Conservation (phyloP, 208 protist species). For the Angomonas ambiguus region DNA sequence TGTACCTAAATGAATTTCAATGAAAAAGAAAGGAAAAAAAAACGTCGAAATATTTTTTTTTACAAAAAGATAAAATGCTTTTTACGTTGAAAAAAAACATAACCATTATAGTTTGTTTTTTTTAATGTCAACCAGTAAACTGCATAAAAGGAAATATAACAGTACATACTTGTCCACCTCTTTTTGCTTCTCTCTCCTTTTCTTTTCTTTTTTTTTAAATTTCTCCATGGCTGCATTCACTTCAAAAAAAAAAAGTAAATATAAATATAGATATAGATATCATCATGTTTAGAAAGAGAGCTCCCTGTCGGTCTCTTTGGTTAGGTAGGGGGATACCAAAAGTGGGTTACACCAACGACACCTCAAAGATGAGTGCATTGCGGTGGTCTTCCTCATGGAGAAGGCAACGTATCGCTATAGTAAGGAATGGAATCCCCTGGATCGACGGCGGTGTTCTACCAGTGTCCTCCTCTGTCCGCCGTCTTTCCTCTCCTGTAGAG, state of each 20-base stretch:
- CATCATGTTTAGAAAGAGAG: not conserved
- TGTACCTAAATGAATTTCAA: not conserved
- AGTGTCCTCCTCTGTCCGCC: no score
- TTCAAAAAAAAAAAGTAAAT: constrained; percentile 6
- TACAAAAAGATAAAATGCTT: constrained; percentile 10
- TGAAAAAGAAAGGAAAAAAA: constrained; percentile 1
- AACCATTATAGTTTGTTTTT: not conserved
- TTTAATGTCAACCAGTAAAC: no score
- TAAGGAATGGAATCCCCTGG: not conserved
- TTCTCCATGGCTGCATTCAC: not conserved
- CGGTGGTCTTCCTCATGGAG: no score
- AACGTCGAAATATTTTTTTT: not conserved
- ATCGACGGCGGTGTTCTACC: not conserved
- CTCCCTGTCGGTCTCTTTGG: not conserved
- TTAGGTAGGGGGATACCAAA: no score
- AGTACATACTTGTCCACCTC: not conserved
- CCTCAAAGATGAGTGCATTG: no score
- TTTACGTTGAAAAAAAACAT: not conserved
- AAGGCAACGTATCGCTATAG: no score
- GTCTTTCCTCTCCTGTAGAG: not conserved
- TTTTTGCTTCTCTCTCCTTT: constrained; percentile 7
- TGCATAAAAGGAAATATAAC: constrained; percentile 1
- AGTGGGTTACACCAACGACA: no score
- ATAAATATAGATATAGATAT: not conserved
- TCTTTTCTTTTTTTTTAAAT: constrained; percentile 4